Evolutionary conservation across 2,329 filamentous ascomycete genomes (phyloP).

Genomic region (Neonectria neomacrospora): DNA sequence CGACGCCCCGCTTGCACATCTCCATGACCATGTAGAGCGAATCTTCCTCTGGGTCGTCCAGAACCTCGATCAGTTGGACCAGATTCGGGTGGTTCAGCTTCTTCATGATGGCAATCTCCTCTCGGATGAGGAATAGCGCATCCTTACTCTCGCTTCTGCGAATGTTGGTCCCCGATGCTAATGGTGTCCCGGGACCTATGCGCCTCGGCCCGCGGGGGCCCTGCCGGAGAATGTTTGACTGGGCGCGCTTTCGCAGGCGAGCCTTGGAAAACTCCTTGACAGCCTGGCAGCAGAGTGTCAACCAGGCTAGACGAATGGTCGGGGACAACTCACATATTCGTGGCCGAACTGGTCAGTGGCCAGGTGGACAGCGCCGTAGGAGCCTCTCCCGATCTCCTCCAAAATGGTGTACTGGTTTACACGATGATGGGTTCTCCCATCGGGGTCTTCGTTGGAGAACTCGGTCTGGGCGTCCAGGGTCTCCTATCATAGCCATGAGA

Average conservation of each 20-base stretch:
- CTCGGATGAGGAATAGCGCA: conserved; percentile 86
- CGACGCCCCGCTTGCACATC: conserved; percentile 97
- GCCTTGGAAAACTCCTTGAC: conserved; percentile 98
- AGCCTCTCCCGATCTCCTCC: conserved; percentile 96
- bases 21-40: conserved; percentile 98
- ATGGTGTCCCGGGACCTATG: conserved; percentile 41
- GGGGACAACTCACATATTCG: conserved; percentile 79
- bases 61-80: conserved; percentile 91
- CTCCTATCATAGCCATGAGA: conserved; percentile 66
- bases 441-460: conserved; percentile 85
- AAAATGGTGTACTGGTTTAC: conserved; percentile 97
- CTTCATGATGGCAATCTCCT: conserved; percentile 99
- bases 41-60: conserved; percentile 95
- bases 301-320: conserved; percentile 5
- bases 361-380: conserved; percentile 92
- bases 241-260: conserved; percentile 86
- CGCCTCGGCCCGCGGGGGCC: conserved; percentile 53
- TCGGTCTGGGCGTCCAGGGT: conserved; percentile 90
- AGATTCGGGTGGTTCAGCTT: conserved; percentile 95
- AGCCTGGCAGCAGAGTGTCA: conserved; percentile 66
- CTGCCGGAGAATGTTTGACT: conserved; percentile 82
- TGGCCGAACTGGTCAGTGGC: conserved; percentile 90
- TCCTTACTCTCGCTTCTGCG: conserved; percentile 69
- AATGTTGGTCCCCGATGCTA: conserved; percentile 40
- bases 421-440: conserved; percentile 82